Evolutionary conservation across 2,329 filamentous ascomycete species (phyloP).

Genomic region (Macrophomina tecta): DNA sequence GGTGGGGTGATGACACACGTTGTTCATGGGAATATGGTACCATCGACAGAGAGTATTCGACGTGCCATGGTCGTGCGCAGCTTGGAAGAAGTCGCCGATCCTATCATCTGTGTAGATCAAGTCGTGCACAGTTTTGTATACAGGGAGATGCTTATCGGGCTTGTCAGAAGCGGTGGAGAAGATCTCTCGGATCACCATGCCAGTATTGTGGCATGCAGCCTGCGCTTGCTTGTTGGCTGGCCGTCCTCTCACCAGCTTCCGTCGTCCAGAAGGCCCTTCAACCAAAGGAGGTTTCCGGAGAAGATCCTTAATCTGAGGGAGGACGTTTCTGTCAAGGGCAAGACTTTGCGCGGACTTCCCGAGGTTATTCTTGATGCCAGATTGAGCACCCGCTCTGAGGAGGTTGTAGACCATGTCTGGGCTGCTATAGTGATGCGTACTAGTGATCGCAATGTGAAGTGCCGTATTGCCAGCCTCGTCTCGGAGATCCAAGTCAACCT

Average conservation of each 20-base stretch:
- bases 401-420: neutral
- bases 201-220: neutral
- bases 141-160: slow-evolving; percentile 1
- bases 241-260: neutral
- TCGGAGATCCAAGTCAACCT: slow-evolving; percentile 8
- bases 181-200: neutral
- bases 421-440: no score
- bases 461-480: neutral
- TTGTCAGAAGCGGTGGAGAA: neutral
- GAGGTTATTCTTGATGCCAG: neutral
- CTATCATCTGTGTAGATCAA: slow-evolving; percentile 2
- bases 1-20: neutral
- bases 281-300: neutral
- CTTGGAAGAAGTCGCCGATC: neutral
- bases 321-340: neutral
- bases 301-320: neutral
- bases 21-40: slow-evolving; percentile 17
- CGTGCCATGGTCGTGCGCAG: neutral
- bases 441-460: neutral
- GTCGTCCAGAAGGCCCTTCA: neutral
- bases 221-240: neutral
- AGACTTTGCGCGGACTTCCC: neutral
- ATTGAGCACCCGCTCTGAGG: neutral
- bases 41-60: neutral
- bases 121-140: slow-evolving; percentile 11